Percentiles rank a stretch among this genome's conserved stretches.
These are phyloP conservation scores for Litsea cubeba DNA, from an alignment of 164 flowering plant genomes.

Conservation along the genomic window DNA sequence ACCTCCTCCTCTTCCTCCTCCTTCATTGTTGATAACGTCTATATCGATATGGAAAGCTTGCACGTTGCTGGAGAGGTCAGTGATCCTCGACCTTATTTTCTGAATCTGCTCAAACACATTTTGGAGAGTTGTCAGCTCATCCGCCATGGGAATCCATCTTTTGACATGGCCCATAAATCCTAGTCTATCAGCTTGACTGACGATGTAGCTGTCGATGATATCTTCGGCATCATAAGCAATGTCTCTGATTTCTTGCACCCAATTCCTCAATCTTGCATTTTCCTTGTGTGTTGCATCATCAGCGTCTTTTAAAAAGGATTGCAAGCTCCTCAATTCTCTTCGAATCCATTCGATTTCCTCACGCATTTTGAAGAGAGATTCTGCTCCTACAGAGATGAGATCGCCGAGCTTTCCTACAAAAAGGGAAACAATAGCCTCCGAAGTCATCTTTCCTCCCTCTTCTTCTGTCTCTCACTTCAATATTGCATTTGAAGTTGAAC, in stretches of 20 bases:
- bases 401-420: neutral
- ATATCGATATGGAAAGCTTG: neutral
- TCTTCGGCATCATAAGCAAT: constrained; percentile 1
- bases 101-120: neutral
- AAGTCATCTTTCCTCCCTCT: too few relatives aligned
- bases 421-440: neutral
- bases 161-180: neutral
- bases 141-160: neutral
- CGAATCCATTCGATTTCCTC: constrained; percentile 6
- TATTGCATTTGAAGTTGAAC: too few relatives aligned
- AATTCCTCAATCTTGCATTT: neutral
- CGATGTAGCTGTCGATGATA: neutral
- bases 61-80: neutral
- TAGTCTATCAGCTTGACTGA: neutral
- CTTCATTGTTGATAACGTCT: neutral
- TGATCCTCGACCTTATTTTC: neutral
- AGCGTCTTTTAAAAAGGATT: neutral
- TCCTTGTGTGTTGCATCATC: neutral
- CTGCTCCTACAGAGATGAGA: neutral
- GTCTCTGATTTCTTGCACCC: constrained; percentile 3
- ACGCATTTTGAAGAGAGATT: neutral
- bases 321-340: neutral
- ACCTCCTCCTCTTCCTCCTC: neutral
- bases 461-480: too few relatives aligned
- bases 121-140: neutral